Base-by-base conservation (phyloP, 306 rosid species). In the Inga oerstediana region DNA sequence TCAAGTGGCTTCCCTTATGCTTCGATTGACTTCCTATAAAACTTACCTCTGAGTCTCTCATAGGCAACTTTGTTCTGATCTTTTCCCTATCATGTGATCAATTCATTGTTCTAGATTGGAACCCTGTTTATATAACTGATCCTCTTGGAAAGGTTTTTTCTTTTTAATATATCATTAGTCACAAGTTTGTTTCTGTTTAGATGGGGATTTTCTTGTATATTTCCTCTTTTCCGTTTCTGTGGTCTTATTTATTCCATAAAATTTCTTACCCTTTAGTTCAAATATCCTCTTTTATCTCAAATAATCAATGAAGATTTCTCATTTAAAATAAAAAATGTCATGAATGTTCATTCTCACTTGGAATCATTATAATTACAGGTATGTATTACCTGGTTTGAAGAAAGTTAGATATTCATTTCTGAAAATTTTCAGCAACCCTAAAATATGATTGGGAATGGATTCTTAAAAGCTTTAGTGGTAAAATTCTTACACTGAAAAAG, bases 401-500 rank as follows among this genome's bases (percentile, higher is more conserved):
- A 22, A 79, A 20, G 4, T 8, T 4, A 68, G 6, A 51, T 37
- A 35, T 10, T 46, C 71, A 41, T 69, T 48, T 54, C 72, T 37
- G 30, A 52, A 76, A 79, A 56, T 76, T 84, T 82, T 85, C 77
- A 41, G 80, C 86, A 95, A 97, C 98, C 70, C 79, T 95, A 82
- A 84, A 67, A 79, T 87, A 92, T 81, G 99, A 95, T 82, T 94
- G 96, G 5, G 93, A 92, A 75, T 95, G 98, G 99, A 82, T 95
- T 71, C 96, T 95, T 74, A 87, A 83, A 87, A 93, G 99, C 88
- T 86, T 75, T 68, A 86, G 77, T 78, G 98, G 98, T 48, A 97
- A 95, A 84, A 74, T 87, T 82, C 98, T 95, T 68, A 93, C 99
- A 10, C 97, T 88, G 80, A 95, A 95, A 86, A 95, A 88, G 98